A percentile compares a stretch with the other conserved stretches of the same genome.
These are phyloP conservation scores for Effrenium voratum DNA, from an alignment of 73 alveolate genomes.

Conservation along the genomic window DNA sequence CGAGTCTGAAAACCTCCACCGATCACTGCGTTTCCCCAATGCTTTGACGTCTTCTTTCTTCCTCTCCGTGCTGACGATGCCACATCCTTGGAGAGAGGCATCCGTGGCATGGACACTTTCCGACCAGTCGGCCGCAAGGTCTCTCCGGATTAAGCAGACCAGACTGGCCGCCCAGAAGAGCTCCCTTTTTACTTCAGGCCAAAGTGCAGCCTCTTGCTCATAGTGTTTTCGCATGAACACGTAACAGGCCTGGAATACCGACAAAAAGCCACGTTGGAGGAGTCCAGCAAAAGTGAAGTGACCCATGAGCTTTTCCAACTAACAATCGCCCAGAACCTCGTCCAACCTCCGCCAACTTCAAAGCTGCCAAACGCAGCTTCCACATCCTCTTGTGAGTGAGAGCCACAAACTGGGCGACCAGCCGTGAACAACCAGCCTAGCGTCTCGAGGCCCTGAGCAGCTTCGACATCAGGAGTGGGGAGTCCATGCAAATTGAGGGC, in stretches of 20 bases:
- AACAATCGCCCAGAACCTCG: background rate
- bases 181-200: background rate
- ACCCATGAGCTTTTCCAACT: background rate
- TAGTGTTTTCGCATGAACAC: background rate
- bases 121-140: constrained; percentile 13
- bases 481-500: background rate
- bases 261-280: background rate
- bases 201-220: background rate
- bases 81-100: constrained; percentile 57
- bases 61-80: background rate
- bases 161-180: constrained; percentile 1
- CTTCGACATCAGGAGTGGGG: background rate
- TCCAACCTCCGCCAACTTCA: background rate
- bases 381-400: background rate
- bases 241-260: background rate
- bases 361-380: constrained; percentile 14
- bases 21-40: background rate
- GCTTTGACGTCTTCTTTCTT: background rate
- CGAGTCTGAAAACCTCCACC: background rate
- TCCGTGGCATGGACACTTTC: constrained; percentile 21
- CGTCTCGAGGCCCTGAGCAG: background rate
- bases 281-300: constrained; percentile 7
- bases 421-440: background rate
- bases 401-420: background rate
- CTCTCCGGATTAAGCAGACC: background rate